Percentiles rank a stretch among this genome's conserved stretches.
These are phyloP conservation scores for Yarrowia sp. DNA, from an alignment of 805 yeast species.

Conservation along the genomic window DNA sequence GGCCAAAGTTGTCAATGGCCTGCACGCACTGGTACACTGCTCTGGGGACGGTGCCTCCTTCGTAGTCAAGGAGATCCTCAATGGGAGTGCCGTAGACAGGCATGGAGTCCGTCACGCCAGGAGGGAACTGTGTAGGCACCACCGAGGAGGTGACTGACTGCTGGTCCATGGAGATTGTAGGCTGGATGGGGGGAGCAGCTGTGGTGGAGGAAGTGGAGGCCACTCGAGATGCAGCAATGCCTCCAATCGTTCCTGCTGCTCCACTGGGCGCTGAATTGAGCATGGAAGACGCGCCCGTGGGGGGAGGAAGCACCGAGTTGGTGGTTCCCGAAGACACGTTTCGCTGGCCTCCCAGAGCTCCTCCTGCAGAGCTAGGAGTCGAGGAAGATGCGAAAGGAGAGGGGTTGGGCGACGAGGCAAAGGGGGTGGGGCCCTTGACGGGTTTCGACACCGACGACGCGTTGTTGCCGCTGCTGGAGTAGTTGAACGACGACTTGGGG, in stretches of 20 bases:
- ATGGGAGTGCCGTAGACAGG: constrained; percentile 83
- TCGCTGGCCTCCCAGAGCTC: constrained; percentile 1
- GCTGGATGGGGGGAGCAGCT: constrained; percentile 20
- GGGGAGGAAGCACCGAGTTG: constrained; percentile 1
- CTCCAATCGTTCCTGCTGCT: constrained; percentile 24
- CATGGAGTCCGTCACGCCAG: constrained; percentile 44
- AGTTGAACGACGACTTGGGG: constrained; percentile 25
- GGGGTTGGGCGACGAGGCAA: constrained; percentile 2
- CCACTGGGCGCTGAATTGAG: neutral
- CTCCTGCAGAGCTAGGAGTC: neutral
- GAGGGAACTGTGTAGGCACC: constrained; percentile 37
- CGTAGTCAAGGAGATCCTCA: constrained; percentile 76
- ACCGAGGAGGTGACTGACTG: constrained; percentile 39
- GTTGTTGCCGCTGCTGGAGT: neutral
- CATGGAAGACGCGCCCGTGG: neutral
- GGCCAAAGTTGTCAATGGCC: constrained; percentile 83
- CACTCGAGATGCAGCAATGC: constrained; percentile 22
- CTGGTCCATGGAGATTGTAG: constrained; percentile 32
- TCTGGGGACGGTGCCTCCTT: constrained; percentile 90
- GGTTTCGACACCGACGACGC: neutral
- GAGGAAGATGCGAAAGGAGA: neutral
- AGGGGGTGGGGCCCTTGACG: constrained; percentile 22
- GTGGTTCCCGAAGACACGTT: constrained; percentile 9
- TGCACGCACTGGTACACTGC: constrained; percentile 88
- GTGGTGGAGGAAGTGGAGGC: constrained; percentile 34